Percentiles rank a stretch among this genome's conserved stretches.
phyloP scores from a whole-genome alignment of 176 grass and related monocot genomes.

The Echinochloa phyllopogon region DNA sequence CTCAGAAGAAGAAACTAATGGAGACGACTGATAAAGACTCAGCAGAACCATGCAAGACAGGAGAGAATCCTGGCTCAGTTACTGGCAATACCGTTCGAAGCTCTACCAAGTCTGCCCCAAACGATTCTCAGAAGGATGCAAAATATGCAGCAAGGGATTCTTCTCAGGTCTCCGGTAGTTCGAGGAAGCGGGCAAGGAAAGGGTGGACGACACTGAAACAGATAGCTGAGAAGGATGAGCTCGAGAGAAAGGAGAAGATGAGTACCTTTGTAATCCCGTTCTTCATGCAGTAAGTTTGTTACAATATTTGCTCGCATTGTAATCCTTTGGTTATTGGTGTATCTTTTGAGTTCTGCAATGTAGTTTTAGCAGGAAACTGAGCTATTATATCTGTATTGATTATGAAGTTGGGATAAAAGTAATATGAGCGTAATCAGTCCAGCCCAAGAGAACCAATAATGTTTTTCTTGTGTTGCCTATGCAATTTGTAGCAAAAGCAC shows the following conservation, averaged over 20 bases:
- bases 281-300: slow-evolving; percentile 47
- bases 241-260: slow-evolving; percentile 59
- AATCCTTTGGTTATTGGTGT: background rate
- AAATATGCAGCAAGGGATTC: slow-evolving; percentile 26
- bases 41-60: slow-evolving; percentile 39
- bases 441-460: background rate
- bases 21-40: slow-evolving; percentile 29
- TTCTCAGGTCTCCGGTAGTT: slow-evolving; percentile 37
- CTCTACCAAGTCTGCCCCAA: slow-evolving; percentile 23
- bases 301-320: background rate
- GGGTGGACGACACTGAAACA: slow-evolving; percentile 79
- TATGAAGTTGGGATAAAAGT: background rate
- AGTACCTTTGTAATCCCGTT: slow-evolving; percentile 69
- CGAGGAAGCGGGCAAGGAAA: slow-evolving; percentile 78
- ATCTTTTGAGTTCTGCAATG: background rate
- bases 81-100: slow-evolving; percentile 30
- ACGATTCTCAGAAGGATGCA: slow-evolving; percentile 1
- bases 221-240: slow-evolving; percentile 64
- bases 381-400: background rate
- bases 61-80: slow-evolving; percentile 30
- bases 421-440: background rate
- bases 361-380: background rate
- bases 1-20: slow-evolving; percentile 37
- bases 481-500: background rate
- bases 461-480: background rate